These are phyloP conservation scores for Silene vulgaris DNA, from an alignment of 179 eudicot genomes.

Conservation along the genomic window DNA sequence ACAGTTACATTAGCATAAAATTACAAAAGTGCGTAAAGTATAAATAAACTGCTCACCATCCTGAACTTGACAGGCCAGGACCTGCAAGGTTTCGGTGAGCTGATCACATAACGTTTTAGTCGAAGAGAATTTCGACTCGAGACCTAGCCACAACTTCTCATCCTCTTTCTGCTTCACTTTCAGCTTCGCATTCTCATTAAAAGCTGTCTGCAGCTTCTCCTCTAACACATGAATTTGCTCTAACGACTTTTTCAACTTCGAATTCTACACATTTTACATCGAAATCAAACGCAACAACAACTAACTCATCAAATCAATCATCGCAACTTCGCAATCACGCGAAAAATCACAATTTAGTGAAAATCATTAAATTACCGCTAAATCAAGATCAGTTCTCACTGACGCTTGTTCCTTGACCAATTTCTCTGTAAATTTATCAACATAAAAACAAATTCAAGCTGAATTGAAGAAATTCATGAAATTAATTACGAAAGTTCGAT, in stretches of 20 bases:
- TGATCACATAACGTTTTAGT: slow-evolving; percentile 77
- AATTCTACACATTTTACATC: slow-evolving; percentile 43
- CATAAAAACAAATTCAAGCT: slow-evolving; percentile 16
- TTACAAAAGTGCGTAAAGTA: neutral
- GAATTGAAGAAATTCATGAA: neutral
- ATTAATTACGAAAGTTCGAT: slow-evolving; percentile 1
- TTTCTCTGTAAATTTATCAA: slow-evolving; percentile 50
- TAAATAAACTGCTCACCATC: slow-evolving; percentile 42
- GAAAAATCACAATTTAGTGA: slow-evolving; percentile 12
- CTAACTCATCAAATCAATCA: neutral
- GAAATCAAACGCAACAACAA: neutral
- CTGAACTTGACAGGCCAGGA: slow-evolving; percentile 68
- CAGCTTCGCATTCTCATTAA: slow-evolving; percentile 80
- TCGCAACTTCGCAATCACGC: slow-evolving; percentile 12
- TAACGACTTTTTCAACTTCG: slow-evolving; percentile 67
- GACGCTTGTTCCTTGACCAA: slow-evolving; percentile 71
- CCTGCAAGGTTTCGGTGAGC: slow-evolving; percentile 74
- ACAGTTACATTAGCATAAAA: neutral
- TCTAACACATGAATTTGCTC: slow-evolving; percentile 62
- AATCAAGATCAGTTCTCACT: slow-evolving; percentile 68
- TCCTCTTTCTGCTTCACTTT: slow-evolving; percentile 88
- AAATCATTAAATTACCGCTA: slow-evolving; percentile 47
- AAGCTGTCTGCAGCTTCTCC: slow-evolving; percentile 70
- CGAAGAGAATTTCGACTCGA: slow-evolving; percentile 80
- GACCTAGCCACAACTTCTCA: slow-evolving; percentile 81